These are phyloP conservation scores for Pulicaria dysenterica DNA, from an alignment of 129 eudicot genomes.

Conservation along the genomic window DNA sequence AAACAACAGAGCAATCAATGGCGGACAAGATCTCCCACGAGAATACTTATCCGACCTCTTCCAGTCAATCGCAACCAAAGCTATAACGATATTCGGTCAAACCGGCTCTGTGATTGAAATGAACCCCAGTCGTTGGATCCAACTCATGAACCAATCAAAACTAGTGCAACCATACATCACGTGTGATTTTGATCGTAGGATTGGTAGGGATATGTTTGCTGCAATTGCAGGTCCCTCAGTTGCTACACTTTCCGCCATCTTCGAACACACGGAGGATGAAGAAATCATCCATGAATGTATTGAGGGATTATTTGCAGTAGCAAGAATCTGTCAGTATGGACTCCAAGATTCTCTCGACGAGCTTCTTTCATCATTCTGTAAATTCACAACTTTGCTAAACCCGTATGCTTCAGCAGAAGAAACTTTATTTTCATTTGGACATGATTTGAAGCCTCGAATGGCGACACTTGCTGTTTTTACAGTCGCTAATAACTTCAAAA, in stretches of 20 bases:
- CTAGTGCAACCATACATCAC: conserved; percentile 43
- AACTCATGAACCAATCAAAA: conserved; percentile 66
- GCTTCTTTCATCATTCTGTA: conserved; percentile 76
- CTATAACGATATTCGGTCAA: conserved; percentile 56
- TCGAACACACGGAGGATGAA: conserved; percentile 88
- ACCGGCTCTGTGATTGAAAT: conserved; percentile 47
- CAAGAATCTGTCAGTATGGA: conserved; percentile 78
- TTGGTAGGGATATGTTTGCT: conserved; percentile 94
- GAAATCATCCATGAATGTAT: conserved; percentile 80
- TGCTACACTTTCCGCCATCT: conserved; percentile 76
- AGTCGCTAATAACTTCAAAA: conserved; percentile 75
- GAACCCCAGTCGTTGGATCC: conserved; percentile 87
- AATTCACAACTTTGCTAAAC: conserved; percentile 81
- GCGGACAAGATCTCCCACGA: conserved; percentile 88
- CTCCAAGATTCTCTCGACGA: conserved; percentile 87
- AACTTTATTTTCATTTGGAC: conserved; percentile 77
- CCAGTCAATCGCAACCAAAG: conserved; percentile 63
- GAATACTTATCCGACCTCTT: conserved; percentile 73
- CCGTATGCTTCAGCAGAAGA: conserved; percentile 97
- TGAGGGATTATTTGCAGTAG: conserved; percentile 70
- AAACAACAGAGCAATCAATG: conserved; percentile 78
- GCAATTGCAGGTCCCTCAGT: conserved; percentile 79
- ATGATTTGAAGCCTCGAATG: conserved; percentile 90
- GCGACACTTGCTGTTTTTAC: conserved; percentile 89
- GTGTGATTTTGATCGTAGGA: conserved; percentile 55